Conservation (phyloP, 1,139 yeast genomes). For the Fermentozyma sake region DNA sequence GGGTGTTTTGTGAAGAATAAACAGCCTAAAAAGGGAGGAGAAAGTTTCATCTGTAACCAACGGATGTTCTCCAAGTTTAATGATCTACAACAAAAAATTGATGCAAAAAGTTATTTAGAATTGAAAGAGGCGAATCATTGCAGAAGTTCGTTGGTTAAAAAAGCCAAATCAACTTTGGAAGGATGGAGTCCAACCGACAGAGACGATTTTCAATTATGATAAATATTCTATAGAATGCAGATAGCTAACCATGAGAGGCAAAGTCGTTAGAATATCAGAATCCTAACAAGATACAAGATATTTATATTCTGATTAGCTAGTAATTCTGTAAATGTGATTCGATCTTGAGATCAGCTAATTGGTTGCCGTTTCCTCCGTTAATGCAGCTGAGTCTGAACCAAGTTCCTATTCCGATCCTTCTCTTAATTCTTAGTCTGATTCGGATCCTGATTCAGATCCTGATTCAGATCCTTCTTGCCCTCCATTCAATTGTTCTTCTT, state of each 20-base stretch:
- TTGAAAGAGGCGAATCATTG: constrained; percentile 20
- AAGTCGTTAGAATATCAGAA: too few species aligned
- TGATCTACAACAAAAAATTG: constrained; percentile 12
- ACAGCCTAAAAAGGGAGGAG: constrained; percentile 44
- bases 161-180: constrained; percentile 19
- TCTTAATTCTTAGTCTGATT: constrained; percentile 19
- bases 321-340: too few species aligned
- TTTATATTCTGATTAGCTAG: too few species aligned
- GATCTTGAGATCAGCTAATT: too few species aligned
- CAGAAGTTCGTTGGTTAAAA: constrained; percentile 21
- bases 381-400: too few species aligned
- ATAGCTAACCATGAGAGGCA: neutral
- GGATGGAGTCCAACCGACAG: constrained; percentile 28
- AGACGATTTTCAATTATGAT: constrained; percentile 26
- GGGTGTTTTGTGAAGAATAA: constrained; percentile 45
- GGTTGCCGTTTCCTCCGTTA: too few species aligned
- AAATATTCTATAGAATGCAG: neutral
- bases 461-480: constrained; percentile 20
- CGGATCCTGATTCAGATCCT: constrained; percentile 30
- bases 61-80: constrained; percentile 11
- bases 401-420: too few species aligned
- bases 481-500: constrained; percentile 24
- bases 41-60: constrained; percentile 35
- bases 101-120: constrained; percentile 16
- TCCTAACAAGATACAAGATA: too few species aligned